These are phyloP conservation scores for Alternaria atra DNA, from an alignment of 2,329 filamentous ascomycete species.

Conservation along the genomic window DNA sequence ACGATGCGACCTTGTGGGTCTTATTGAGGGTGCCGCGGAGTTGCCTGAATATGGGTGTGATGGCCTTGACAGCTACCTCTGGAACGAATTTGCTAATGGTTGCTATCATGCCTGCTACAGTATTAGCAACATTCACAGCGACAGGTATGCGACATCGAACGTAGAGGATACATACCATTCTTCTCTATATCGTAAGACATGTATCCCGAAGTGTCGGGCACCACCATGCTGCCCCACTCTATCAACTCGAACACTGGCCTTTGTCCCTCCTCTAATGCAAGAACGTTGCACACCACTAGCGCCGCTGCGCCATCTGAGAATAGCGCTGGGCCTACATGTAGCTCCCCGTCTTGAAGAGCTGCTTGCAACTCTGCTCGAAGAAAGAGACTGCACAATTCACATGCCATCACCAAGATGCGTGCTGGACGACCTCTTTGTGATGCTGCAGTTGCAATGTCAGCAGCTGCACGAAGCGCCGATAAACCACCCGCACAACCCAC, in stretches of 20 bases:
- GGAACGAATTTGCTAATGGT: constrained; percentile 36
- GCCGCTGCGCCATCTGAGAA: constrained; percentile 78
- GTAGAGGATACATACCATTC: constrained; percentile 56
- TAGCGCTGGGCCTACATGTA: constrained; percentile 70
- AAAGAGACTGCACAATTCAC: constrained; percentile 63
- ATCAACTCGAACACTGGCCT: constrained; percentile 65
- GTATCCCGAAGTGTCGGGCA: constrained; percentile 69
- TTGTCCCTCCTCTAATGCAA: constrained; percentile 56
- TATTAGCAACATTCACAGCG: not conserved
- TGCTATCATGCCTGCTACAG: constrained; percentile 27
- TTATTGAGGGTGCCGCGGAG: constrained; percentile 3
- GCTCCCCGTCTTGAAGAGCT: constrained; percentile 59
- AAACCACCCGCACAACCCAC: constrained; percentile 54
- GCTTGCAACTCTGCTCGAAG: constrained; percentile 72
- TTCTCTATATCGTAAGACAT: constrained; percentile 73
- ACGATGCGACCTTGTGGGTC: constrained; percentile 45
- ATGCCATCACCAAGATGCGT: constrained; percentile 70
- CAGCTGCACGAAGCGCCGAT: constrained; percentile 56
- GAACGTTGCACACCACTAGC: constrained; percentile 69
- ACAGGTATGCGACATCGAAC: not conserved
- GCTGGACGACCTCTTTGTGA: constrained; percentile 67
- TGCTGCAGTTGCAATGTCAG: constrained; percentile 71
- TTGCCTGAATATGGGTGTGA: constrained; percentile 47
- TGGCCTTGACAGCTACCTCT: constrained; percentile 23
- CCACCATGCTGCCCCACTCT: constrained; percentile 70